Conservation (phyloP, 306 rosid species). For the Vigna reflexopilosa region DNA sequence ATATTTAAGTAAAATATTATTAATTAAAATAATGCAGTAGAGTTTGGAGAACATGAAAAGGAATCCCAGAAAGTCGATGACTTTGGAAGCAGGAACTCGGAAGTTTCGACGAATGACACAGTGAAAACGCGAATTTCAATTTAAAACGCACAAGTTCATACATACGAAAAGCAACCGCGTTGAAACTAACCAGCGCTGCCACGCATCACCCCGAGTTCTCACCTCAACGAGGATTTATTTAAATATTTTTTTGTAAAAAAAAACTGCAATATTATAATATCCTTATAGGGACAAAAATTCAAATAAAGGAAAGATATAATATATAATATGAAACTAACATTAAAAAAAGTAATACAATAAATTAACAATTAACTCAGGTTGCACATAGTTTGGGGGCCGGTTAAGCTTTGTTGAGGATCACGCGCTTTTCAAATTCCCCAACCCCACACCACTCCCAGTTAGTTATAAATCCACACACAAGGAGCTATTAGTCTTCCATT, state of each 20-base stretch:
- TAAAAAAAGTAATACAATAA: neutral
- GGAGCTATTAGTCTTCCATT: neutral
- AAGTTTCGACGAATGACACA: slow-evolving; percentile 30
- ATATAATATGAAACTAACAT: neutral
- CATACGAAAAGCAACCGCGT: slow-evolving; percentile 42
- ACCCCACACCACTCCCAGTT: neutral
- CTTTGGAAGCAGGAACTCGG: neutral
- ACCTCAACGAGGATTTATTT: neutral
- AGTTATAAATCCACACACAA: neutral
- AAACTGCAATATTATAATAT: neutral
- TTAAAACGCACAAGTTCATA: neutral
- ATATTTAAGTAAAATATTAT: neutral
- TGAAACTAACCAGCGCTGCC: neutral
- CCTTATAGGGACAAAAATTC: neutral
- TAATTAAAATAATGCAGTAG: neutral
- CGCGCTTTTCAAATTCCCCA: slow-evolving; percentile 33
- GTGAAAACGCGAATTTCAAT: neutral
- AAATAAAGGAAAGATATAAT: neutral
- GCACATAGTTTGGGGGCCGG: neutral
- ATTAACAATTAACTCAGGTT: too few relatives aligned
- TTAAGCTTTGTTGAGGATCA: slow-evolving; percentile 6
- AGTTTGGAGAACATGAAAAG: neutral
- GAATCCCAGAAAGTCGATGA: slow-evolving; percentile 4
- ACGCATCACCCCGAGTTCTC: neutral
- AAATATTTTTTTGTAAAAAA: neutral